Evolutionary conservation across 768 basidiomycete genomes (phyloP).

Genomic region (Pleurotus sapidus): DNA sequence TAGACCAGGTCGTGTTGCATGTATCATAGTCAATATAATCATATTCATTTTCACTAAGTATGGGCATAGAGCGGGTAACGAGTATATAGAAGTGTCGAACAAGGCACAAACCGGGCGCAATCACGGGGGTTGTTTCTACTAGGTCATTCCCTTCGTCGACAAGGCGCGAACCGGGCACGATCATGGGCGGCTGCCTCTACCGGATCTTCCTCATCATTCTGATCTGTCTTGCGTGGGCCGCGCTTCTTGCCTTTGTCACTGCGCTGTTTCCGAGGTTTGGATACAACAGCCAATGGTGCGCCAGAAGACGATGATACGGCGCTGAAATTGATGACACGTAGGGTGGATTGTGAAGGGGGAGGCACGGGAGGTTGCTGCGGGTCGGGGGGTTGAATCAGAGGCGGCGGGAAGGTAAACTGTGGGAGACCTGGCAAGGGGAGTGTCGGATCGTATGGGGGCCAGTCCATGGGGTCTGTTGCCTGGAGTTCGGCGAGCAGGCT

Average conservation of each 20-base stretch:
- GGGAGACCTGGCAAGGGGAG: too few species aligned
- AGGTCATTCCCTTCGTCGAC: not conserved
- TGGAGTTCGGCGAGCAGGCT: too few species aligned
- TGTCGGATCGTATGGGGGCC: too few species aligned
- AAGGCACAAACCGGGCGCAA: too few species aligned
- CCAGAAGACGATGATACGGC: not conserved
- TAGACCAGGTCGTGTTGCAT: not conserved
- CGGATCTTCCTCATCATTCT: not conserved
- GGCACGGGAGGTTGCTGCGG: too few species aligned
- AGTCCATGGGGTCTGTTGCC: too few species aligned
- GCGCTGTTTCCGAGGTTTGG: not conserved
- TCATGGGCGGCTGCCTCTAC: not conserved
- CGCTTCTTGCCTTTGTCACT: not conserved
- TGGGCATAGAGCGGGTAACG: not conserved
- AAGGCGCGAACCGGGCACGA: not conserved
- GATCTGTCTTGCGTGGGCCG: not conserved
- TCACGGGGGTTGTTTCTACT: not conserved
- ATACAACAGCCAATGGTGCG: not conserved
- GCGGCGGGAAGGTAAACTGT: too few species aligned
- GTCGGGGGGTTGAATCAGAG: too few species aligned
- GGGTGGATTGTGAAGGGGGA: too few species aligned
- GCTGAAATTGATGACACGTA: not conserved
- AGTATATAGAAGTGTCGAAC: too few species aligned
- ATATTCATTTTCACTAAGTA: not conserved
- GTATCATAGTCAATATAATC: not conserved